phyloP scores from a whole-genome alignment of 1,139 yeast genomes.

The Yamadazyma jaroonii region DNA sequence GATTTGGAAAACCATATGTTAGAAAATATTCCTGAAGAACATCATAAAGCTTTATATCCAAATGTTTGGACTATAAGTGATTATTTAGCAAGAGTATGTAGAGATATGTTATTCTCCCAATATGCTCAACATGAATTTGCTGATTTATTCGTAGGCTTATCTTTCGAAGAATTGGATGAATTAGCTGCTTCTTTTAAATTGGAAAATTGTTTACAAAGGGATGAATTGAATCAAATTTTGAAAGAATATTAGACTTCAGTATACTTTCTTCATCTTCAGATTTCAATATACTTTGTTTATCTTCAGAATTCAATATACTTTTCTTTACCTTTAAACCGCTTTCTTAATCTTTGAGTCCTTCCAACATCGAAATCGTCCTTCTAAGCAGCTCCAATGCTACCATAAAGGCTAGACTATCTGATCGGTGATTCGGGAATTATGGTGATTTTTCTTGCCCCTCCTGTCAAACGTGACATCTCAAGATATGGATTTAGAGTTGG shows the following conservation, averaged over 20 bases:
- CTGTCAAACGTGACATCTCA: no score
- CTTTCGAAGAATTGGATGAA: slow-evolving; percentile 42
- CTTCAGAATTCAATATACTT: neutral
- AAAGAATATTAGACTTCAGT: slow-evolving; percentile 17
- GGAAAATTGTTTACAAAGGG: slow-evolving; percentile 39
- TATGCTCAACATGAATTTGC: slow-evolving; percentile 43
- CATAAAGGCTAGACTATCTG: no score
- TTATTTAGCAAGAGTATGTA: slow-evolving; percentile 32
- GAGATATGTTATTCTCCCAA: slow-evolving; percentile 40
- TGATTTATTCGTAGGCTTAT: slow-evolving; percentile 34
- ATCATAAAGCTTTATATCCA: slow-evolving; percentile 35
- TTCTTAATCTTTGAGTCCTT: no score
- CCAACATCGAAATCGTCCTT: no score
- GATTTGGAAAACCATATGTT: slow-evolving; percentile 31
- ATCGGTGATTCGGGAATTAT: no score
- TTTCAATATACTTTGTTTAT: no score
- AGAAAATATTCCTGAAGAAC: slow-evolving; percentile 31
- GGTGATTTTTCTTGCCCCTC: no score
- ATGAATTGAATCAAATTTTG: slow-evolving; percentile 36
- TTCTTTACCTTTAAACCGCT: no score
- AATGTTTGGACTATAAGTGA: slow-evolving; percentile 30
- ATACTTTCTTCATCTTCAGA: neutral
- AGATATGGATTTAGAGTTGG: no score
- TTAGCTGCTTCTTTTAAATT: slow-evolving; percentile 47
- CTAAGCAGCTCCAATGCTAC: no score